These are phyloP conservation scores for Metschnikowia kunwiensis DNA, from an alignment of 805 yeast species.

Conservation along the genomic window DNA sequence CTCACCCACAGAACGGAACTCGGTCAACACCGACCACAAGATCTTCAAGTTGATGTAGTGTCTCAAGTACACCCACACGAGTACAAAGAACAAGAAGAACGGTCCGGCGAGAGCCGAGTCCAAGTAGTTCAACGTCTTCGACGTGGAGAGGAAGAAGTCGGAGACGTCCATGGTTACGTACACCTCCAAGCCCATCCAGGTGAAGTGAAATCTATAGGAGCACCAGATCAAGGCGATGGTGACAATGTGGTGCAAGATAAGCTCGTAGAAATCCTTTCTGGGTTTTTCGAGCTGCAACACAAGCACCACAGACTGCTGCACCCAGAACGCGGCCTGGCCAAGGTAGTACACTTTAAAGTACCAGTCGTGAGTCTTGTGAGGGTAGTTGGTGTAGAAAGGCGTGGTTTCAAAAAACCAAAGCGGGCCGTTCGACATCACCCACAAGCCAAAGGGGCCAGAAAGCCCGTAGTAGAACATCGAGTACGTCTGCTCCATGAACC, in stretches of 20 bases:
- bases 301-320: conserved; percentile 87
- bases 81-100: conserved; percentile 64
- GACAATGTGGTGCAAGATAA: conserved; percentile 88
- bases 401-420: conserved; percentile 88
- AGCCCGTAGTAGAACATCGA: conserved; percentile 75
- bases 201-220: conserved; percentile 91
- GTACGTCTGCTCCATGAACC: conserved; percentile 94
- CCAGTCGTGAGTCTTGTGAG: conserved; percentile 72
- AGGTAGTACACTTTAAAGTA: conserved; percentile 79
- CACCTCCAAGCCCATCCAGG: conserved; percentile 90
- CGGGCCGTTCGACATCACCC: conserved; percentile 77
- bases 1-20: conserved; percentile 81
- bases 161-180: conserved; percentile 96
- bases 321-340: conserved; percentile 96
- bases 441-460: conserved; percentile 83
- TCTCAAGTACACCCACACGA: conserved; percentile 82
- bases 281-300: conserved; percentile 88
- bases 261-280: conserved; percentile 87
- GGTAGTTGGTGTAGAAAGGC: conserved; percentile 75
- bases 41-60: conserved; percentile 81
- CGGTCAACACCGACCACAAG: conserved; percentile 81
- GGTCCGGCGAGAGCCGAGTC: conserved; percentile 63
- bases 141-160: conserved; percentile 79
- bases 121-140: conserved; percentile 85
- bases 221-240: conserved; percentile 83